Conservation (phyloP, 345 rosid genomes). For the Brassica nigra region DNA sequence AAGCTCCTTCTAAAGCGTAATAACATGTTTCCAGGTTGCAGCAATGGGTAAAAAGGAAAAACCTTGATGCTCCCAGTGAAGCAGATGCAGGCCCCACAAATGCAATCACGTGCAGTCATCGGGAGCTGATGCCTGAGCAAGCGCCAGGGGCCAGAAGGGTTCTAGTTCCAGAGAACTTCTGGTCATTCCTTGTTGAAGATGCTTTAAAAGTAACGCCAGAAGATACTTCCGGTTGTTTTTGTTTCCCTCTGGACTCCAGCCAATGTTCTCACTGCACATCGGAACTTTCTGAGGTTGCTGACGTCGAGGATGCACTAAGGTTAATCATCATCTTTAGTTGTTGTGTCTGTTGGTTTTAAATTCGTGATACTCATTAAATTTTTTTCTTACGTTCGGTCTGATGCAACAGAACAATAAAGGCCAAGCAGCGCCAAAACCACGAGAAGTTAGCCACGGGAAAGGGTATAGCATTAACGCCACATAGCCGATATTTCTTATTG, state of each 20-base stretch:
- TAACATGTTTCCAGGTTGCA: conserved; percentile 67
- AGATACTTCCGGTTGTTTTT: conserved; percentile 55
- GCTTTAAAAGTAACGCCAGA: conserved; percentile 62
- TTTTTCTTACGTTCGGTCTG: conserved; percentile 40
- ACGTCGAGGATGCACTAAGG: conserved; percentile 83
- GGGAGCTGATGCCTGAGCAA: conserved; percentile 78
- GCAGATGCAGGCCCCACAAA: conserved; percentile 85
- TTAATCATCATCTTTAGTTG: conserved; percentile 41
- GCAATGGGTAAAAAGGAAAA: conserved; percentile 91
- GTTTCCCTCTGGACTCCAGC: conserved; percentile 58
- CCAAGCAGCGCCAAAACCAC: conserved; percentile 79
- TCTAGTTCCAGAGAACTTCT: conserved; percentile 77
- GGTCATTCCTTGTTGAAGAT: conserved; percentile 86
- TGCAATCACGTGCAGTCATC: conserved; percentile 76
- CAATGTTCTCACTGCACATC: conserved; percentile 73
- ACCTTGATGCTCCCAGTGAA: conserved; percentile 85
- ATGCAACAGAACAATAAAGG: conserved; percentile 71
- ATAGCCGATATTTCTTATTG: conserved; percentile 60
- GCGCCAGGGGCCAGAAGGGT: conserved; percentile 86
- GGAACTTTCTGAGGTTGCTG: conserved; percentile 85
- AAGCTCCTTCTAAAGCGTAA: conserved; percentile 29
- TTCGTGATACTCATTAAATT: neutral
- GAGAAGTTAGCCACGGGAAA: conserved; percentile 79
- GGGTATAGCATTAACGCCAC: conserved; percentile 54
- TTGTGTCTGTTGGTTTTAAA: conserved; percentile 3